Evolutionary conservation across 2,329 filamentous ascomycete species (phyloP).

Genomic region (Aspergillus proliferans): DNA sequence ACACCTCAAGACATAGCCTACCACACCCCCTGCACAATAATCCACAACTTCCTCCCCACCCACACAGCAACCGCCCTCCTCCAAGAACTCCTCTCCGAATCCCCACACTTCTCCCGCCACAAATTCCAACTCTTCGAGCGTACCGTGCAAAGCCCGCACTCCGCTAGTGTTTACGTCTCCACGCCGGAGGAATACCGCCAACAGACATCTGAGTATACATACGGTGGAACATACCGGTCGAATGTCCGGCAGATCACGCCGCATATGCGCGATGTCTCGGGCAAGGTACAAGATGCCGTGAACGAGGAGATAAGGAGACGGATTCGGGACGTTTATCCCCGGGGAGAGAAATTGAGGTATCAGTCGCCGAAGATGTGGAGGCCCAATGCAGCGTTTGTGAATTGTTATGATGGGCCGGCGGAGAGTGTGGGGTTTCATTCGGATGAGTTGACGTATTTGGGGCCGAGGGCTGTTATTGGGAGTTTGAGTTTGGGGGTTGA

Average conservation of each 20-base stretch:
- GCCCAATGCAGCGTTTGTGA: conserved; percentile 89
- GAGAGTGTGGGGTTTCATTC: conserved; percentile 88
- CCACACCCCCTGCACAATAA: conserved; percentile 83
- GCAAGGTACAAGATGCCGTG: conserved; percentile 65
- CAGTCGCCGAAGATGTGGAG: conserved; percentile 69
- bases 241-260: conserved; percentile 73
- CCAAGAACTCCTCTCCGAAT: conserved; percentile 67
- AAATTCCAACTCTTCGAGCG: conserved; percentile 85
- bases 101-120: conserved; percentile 61
- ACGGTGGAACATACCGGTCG: conserved; percentile 70
- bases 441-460: conserved; percentile 88
- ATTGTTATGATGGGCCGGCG: conserved; percentile 77
- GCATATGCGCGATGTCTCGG: conserved; percentile 63
- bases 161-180: conserved; percentile 75
- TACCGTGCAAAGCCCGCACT: conserved; percentile 78
- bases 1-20: conserved; percentile 72
- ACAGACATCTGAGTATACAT: conserved; percentile 75
- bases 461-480: conserved; percentile 80
- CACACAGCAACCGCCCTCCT: conserved; percentile 69
- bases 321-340: conserved; percentile 62
- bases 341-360: conserved; percentile 65
- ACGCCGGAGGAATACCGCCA: conserved; percentile 60
- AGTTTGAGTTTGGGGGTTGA: conserved; percentile 85
- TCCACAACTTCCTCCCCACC: conserved; percentile 78
- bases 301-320: conserved; percentile 69